phyloP scores from a whole-genome alignment of 495 filamentous ascomycete genomes.

The Tuber umbilicatum region DNA sequence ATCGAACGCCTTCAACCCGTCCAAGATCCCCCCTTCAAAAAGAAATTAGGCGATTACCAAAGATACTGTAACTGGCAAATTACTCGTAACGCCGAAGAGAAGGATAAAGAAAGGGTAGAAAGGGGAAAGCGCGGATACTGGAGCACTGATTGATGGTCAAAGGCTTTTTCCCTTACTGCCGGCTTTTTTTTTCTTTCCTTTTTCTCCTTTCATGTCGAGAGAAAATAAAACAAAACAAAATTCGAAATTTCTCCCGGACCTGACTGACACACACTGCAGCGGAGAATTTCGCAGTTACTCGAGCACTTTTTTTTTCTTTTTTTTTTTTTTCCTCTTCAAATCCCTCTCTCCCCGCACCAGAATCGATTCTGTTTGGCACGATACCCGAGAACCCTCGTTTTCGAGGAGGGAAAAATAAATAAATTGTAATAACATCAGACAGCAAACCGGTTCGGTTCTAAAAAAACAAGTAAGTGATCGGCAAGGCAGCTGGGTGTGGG shows the following conservation, averaged over 20 bases:
- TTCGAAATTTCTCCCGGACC: background rate
- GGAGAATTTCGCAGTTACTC: background rate
- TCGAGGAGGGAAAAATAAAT: background rate
- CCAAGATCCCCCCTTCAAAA: background rate
- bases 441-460: background rate
- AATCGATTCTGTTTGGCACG: background rate
- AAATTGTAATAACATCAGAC: background rate
- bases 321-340: background rate
- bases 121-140: background rate
- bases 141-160: too few species aligned
- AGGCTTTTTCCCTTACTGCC: background rate
- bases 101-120: background rate
- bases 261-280: background rate
- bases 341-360: background rate
- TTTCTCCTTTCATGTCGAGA: background rate
- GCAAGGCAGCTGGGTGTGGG: background rate
- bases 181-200: background rate
- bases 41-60: slow-evolving; percentile 5
- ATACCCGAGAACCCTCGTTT: background rate
- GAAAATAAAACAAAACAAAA: background rate
- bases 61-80: background rate
- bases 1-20: background rate
- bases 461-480: background rate
- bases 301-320: too few species aligned
- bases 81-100: background rate